Conservation (phyloP, 495 filamentous ascomycete genomes). For the Aspergillus cavernicola region DNA sequence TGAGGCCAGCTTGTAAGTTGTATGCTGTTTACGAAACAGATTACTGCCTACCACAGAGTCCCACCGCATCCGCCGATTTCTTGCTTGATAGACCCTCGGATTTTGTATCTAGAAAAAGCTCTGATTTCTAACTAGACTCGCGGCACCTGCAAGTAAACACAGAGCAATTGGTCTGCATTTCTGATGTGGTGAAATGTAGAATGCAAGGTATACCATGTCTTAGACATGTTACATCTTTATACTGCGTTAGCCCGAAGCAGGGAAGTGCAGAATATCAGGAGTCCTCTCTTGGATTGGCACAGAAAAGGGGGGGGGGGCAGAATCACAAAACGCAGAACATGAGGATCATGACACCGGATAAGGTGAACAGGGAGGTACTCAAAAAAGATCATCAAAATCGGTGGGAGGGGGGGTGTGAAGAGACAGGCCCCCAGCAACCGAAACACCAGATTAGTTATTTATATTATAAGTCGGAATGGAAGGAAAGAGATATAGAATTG, state of each 20-base stretch:
- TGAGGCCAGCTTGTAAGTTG: too few species aligned
- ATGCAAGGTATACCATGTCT: slow-evolving; percentile 24
- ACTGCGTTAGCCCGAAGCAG: slow-evolving; percentile 20
- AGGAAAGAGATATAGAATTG: neutral
- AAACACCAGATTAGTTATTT: slow-evolving; percentile 47
- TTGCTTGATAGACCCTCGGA: too few species aligned
- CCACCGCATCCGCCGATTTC: too few species aligned
- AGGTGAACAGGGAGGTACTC: slow-evolving; percentile 8
- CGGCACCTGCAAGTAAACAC: too few species aligned
- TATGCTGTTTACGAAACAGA: too few species aligned
- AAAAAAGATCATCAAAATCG: slow-evolving; percentile 28
- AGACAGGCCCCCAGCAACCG: slow-evolving; percentile 28
- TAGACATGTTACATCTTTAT: slow-evolving; percentile 31
- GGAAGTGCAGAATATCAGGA: slow-evolving; percentile 5
- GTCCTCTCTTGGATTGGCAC: slow-evolving; percentile 5
- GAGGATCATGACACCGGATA: slow-evolving; percentile 17
- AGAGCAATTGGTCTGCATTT: too few species aligned
- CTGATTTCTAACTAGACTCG: too few species aligned
- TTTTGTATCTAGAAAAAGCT: too few species aligned
- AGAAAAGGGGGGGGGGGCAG: neutral
- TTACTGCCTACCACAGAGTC: too few species aligned
- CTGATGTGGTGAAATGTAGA: neutral
- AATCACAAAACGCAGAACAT: slow-evolving; percentile 8
- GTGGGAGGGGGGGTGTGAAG: slow-evolving; percentile 10
- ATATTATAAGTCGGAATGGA: slow-evolving; percentile 30